Percentiles rank a stretch among this genome's conserved stretches.
These are phyloP conservation scores for Neonothopanus nambi DNA, from an alignment of 1,284 basidiomycete species.

Conservation along the genomic window DNA sequence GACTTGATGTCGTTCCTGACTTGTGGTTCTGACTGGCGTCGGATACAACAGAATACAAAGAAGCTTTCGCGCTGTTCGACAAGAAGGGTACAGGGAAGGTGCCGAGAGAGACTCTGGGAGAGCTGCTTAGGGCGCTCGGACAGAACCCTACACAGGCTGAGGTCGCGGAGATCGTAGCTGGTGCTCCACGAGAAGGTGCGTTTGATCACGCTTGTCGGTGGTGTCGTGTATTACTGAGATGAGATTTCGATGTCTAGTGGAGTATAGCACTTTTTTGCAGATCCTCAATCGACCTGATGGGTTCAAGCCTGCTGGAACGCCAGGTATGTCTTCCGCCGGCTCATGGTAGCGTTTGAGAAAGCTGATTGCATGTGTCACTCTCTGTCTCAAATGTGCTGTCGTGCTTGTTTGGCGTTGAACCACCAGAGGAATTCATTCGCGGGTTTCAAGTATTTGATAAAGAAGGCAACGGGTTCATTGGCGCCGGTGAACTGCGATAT, in stretches of 20 bases:
- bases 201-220: slow-evolving; percentile 18
- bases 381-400: too few relatives aligned
- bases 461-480: slow-evolving; percentile 96
- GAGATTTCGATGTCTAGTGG: slow-evolving; percentile 49
- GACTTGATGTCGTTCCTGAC: not conserved
- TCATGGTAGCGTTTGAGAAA: not conserved
- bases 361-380: not conserved
- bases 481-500: slow-evolving; percentile 90
- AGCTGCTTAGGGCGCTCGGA: slow-evolving; percentile 91
- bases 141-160: slow-evolving; percentile 99
- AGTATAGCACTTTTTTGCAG: slow-evolving; percentile 86
- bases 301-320: slow-evolving; percentile 94
- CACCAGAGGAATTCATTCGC: slow-evolving; percentile 97
- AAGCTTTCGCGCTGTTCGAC: slow-evolving; percentile 97
- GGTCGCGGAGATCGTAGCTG: slow-evolving; percentile 79
- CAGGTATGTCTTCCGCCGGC: slow-evolving; percentile 55
- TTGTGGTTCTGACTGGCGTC: too few relatives aligned
- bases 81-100: slow-evolving; percentile 93
- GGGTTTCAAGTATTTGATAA: slow-evolving; percentile 99
- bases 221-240: too few relatives aligned
- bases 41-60: slow-evolving; percentile 77
- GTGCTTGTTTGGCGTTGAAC: too few relatives aligned
- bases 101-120: slow-evolving; percentile 88
- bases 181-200: slow-evolving; percentile 78
- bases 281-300: slow-evolving; percentile 96